A percentile compares a stretch with the other conserved stretches of the same genome.
Evolutionary conservation across 1,284 basidiomycete species (phyloP).

Genomic region (Sporisorium scitamineum): DNA sequence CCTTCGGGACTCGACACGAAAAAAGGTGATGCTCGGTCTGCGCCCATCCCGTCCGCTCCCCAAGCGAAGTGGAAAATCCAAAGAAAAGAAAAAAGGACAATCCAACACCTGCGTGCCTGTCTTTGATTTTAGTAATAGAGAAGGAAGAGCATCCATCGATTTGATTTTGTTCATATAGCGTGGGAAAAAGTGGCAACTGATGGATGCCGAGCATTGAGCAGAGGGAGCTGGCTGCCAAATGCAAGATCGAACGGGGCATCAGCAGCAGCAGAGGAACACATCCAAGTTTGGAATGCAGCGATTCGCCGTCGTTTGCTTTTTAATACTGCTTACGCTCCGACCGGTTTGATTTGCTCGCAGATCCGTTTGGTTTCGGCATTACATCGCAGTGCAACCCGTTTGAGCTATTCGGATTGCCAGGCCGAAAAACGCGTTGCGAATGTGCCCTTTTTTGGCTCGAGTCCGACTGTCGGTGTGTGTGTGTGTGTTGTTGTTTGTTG

Average conservation of each 20-base stretch:
- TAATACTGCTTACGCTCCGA: not conserved
- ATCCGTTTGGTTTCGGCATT: too few relatives aligned
- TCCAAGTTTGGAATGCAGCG: constrained; percentile 20
- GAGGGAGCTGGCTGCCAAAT: not conserved
- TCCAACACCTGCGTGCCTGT: constrained; percentile 10
- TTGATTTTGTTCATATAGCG: constrained; percentile 1
- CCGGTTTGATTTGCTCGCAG: not conserved
- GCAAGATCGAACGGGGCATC: not conserved
- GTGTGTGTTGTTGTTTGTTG: constrained; percentile 2
- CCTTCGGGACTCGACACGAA: too few relatives aligned
- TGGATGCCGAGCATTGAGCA: not conserved
- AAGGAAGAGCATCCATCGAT: not conserved
- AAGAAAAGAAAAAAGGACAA: not conserved
- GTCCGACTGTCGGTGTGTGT: not conserved
- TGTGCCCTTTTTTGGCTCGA: too few relatives aligned
- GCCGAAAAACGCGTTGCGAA: constrained; percentile 6
- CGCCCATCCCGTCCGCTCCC: not conserved
- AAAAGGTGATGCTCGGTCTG: too few relatives aligned
- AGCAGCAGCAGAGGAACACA: not conserved
- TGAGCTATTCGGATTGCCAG: not conserved
- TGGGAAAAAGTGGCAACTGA: constrained; percentile 13
- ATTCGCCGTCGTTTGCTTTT: constrained; percentile 5
- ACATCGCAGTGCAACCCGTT: too few relatives aligned
- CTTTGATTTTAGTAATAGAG: not conserved
- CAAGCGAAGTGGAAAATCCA: constrained; percentile 7